Base-by-base conservation (phyloP, 768 basidiomycete species). In the Mycena albidolilacea region DNA sequence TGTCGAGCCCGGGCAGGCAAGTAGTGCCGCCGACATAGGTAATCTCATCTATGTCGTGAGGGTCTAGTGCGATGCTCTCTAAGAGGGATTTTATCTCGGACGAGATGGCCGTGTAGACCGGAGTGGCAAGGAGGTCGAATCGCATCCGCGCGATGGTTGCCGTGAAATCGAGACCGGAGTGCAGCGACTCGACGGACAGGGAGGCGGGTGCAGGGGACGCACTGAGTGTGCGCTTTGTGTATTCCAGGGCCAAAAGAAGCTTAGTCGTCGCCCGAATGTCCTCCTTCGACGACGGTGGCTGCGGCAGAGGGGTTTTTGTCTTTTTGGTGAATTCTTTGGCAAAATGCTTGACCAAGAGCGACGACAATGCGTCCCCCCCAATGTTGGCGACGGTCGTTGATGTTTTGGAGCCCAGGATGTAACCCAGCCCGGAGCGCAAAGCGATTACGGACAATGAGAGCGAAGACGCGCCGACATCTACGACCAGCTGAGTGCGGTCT, bases 301-400 rank as follows among this genome's bases (percentile, higher is more conserved):
- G 85, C 85, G 7, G 92, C 84, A 98, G 86, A 0, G 92, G 84
- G 30, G 89, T 89, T 82, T 95, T 96, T 19, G 93, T 97, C 86
- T 98, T 99, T 85, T 98, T 99, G 62, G 94, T 95, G 82, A 99
- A 99, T 75, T 99, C 97, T 80, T 96, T 92, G 65, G 94, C 91
- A 81, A 99, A 98, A 86, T 94, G 95, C 72, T 93, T 92, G 84
- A 98, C 91, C 52, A 98, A 88, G 79, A 92, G 90, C 71, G 90
- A 89, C 83, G 96, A 95, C 78, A 97, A 90, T 71, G 89, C 87
- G 75, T 93, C 89, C 0, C 92, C 94, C 7, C 92, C 91, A 57
- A 93, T 80, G 37, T 80, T 77, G 44, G 86, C 80, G 43, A 83
- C 82, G n/a, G 85, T 82, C 8, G 87, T 84, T 2, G 58, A 54